Conservation (phyloP, 345 rosid species). For the Cochlearia excelsa region DNA sequence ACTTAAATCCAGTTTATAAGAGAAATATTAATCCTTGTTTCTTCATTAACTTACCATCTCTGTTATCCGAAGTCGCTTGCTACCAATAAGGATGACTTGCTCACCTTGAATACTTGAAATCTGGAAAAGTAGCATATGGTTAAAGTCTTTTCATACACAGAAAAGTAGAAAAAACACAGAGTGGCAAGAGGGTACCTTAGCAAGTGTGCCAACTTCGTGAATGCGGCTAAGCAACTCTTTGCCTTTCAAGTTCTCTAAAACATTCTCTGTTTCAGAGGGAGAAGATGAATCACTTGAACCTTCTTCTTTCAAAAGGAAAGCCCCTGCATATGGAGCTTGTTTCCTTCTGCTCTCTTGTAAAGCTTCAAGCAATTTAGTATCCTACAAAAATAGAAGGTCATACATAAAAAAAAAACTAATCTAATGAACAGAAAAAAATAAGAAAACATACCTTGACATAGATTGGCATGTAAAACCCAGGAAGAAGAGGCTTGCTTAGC, state of each 20-base stretch:
- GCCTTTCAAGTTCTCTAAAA: conserved; percentile 57
- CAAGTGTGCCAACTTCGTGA: conserved; percentile 89
- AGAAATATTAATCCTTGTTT: not conserved
- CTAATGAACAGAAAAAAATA: too few relatives aligned
- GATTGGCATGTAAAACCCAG: too few relatives aligned
- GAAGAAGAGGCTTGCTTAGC: too few relatives aligned
- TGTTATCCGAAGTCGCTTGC: conserved; percentile 67
- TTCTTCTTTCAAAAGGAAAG: too few relatives aligned
- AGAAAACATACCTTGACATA: too few relatives aligned
- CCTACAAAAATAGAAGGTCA: too few relatives aligned
- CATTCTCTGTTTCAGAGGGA: conserved; percentile 63
- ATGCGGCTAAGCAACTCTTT: conserved; percentile 67
- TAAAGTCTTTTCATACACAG: not conserved
- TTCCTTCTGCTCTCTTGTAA: too few relatives aligned
- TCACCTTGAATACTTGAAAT: conserved; percentile 81
- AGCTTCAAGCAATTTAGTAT: too few relatives aligned
- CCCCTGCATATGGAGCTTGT: too few relatives aligned
- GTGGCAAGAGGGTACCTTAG: conserved; percentile 45
- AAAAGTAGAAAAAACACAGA: not conserved
- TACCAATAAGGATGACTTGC: conserved; percentile 83
- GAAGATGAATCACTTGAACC: conserved; percentile 37
- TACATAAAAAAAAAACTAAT: too few relatives aligned
- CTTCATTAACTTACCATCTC: conserved; percentile 61
- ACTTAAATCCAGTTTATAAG: not conserved
- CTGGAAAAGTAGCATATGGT: conserved; percentile 38